Evolutionary conservation across 139 green algal genomes (phyloP).

Genomic region (Coelastrella sp.): DNA sequence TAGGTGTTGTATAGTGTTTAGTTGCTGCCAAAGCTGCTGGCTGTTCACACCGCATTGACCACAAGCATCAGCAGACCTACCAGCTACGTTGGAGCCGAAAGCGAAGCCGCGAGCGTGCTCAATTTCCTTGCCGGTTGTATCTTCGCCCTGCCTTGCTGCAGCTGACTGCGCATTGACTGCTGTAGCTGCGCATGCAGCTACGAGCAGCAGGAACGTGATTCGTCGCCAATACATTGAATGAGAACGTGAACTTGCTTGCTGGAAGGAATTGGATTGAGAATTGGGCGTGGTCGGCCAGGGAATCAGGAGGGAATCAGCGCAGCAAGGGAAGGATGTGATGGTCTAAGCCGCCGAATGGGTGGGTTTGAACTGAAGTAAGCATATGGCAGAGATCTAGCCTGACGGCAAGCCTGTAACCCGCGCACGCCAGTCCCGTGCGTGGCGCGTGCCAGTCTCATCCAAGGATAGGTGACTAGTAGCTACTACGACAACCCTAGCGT

Average conservation of each 20-base stretch:
- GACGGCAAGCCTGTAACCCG: not conserved
- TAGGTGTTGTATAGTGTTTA: no score
- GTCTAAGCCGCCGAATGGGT: no score
- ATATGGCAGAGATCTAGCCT: not conserved
- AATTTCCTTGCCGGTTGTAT: slow-evolving; percentile 40
- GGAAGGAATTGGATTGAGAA: no score
- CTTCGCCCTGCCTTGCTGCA: not conserved
- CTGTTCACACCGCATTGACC: no score
- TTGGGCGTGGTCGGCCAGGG: no score
- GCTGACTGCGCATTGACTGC: not conserved
- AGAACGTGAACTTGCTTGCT: no score
- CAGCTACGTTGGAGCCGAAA: slow-evolving; percentile 40
- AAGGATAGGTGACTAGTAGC: not conserved
- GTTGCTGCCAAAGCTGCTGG: no score
- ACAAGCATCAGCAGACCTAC: not conserved
- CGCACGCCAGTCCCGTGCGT: not conserved
- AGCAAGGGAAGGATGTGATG: no score
- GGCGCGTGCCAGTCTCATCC: not conserved
- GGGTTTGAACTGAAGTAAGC: no score
- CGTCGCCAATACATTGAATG: no score
- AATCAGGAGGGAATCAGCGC: no score
- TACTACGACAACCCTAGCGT: not conserved
- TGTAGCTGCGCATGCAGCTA: not conserved
- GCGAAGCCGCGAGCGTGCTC: slow-evolving; percentile 34
- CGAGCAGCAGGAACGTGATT: not conserved